phyloP scores from a whole-genome alignment of 2,329 filamentous ascomycete species.

The Trichoderma polysporum region DNA sequence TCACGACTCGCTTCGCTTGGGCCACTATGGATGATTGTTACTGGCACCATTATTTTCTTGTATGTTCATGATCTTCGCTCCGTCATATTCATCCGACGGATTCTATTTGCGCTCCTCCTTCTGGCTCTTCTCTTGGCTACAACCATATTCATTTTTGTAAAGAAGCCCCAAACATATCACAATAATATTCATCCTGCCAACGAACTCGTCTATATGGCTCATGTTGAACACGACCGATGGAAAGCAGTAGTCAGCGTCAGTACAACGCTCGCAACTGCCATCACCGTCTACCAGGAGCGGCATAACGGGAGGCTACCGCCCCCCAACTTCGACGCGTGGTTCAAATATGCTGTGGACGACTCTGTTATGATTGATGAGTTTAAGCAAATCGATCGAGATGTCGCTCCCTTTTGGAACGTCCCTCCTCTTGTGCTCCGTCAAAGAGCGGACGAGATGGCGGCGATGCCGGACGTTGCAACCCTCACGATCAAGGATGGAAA shows the following conservation, averaged over 20 bases:
- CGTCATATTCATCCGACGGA: constrained; percentile 44
- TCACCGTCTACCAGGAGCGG: constrained; percentile 50
- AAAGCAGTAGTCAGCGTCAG: constrained; percentile 48
- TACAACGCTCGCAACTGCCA: constrained; percentile 46
- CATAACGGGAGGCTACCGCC: constrained; percentile 69
- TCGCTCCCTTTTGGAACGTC: constrained; percentile 76
- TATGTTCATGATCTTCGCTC: constrained; percentile 45
- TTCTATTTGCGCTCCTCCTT: constrained; percentile 41
- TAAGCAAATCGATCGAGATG: constrained; percentile 71
- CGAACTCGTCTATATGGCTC: constrained; percentile 49
- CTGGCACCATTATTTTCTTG: constrained; percentile 45
- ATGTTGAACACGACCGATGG: constrained; percentile 51
- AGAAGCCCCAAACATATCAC: constrained; percentile 30
- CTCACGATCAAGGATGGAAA: constrained; percentile 64
- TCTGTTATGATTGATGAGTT: constrained; percentile 78
- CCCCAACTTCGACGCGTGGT: constrained; percentile 83
- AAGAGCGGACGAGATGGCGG: constrained; percentile 45
- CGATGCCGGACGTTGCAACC: constrained; percentile 45
- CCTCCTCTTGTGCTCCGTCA: constrained; percentile 66
- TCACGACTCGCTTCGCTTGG: constrained; percentile 38
- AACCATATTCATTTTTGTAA: constrained; percentile 39
- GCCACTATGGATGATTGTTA: constrained; percentile 40
- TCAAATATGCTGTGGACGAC: constrained; percentile 71
- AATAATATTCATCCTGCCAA: constrained; percentile 46
- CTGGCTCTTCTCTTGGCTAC: constrained; percentile 38